phyloP scores from a whole-genome alignment of 2,329 filamentous ascomycete genomes.

The Biscogniauxia marginata region DNA sequence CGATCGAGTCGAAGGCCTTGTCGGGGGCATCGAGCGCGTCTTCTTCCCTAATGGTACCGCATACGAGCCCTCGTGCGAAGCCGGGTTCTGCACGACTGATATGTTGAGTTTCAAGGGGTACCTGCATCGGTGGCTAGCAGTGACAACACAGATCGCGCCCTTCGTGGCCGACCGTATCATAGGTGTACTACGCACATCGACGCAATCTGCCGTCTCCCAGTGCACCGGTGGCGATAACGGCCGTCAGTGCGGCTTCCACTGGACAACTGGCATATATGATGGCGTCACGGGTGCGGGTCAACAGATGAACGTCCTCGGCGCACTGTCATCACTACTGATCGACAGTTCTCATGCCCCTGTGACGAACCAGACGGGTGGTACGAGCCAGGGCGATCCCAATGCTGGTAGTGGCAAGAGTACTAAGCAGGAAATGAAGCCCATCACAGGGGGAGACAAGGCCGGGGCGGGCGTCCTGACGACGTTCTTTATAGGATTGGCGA shows the following conservation, averaged over 20 bases:
- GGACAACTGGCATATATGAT: conserved; percentile 45
- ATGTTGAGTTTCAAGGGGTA: conserved; percentile 59
- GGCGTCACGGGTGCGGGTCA: conserved; percentile 48
- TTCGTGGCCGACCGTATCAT: conserved; percentile 36
- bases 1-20: conserved; percentile 47
- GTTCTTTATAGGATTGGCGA: conserved; percentile 17
- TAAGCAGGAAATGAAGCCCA: conserved; percentile 4
- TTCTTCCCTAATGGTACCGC: conserved; percentile 50
- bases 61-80: conserved; percentile 55
- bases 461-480: conserved; percentile 29
- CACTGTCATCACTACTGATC: conserved; percentile 44
- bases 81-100: conserved; percentile 49
- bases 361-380: conserved; percentile 42
- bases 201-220: conserved; percentile 38
- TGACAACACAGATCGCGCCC: conserved; percentile 38
- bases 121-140: conserved; percentile 49
- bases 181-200: conserved; percentile 36
- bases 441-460: conserved; percentile 27
- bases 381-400: conserved; percentile 26
- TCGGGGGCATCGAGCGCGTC: conserved; percentile 44
- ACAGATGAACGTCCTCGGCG: conserved; percentile 47
- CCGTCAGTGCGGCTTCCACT: conserved; percentile 48
- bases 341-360: conserved; percentile 31
- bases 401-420: conserved; percentile 15
- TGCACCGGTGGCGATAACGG: conserved; percentile 37